phyloP scores from a whole-genome alignment of 1,284 basidiomycete species.

The Pseudozyma hubeiensis region DNA sequence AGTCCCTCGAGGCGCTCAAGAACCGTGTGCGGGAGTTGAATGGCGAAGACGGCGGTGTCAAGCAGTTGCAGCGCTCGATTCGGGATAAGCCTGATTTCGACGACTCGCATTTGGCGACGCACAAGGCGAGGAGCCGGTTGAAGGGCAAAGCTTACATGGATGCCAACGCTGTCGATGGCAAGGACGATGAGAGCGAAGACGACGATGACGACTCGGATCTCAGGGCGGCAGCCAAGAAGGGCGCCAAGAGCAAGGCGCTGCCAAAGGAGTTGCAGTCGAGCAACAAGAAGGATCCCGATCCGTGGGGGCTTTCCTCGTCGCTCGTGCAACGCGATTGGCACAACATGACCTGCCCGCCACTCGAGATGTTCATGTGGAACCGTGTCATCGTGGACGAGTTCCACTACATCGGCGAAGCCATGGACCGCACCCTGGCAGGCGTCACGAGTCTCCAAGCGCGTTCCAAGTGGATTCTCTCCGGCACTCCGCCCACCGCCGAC shows the following conservation, averaged over 20 bases:
- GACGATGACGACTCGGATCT: slow-evolving; percentile 67
- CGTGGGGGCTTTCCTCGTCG: slow-evolving; percentile 78
- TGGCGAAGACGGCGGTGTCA: slow-evolving; percentile 13
- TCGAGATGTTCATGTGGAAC: slow-evolving; percentile 82
- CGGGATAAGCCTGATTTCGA: slow-evolving; percentile 46
- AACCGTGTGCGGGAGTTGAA: slow-evolving; percentile 53
- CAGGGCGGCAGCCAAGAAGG: slow-evolving; percentile 65
- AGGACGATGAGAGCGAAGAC: slow-evolving; percentile 71
- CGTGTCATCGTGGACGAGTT: slow-evolving; percentile 94
- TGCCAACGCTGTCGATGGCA: slow-evolving; percentile 69
- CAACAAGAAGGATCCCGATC: slow-evolving; percentile 40
- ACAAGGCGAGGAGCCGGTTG: slow-evolving; percentile 47
- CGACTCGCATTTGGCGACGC: slow-evolving; percentile 44
- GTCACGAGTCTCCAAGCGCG: slow-evolving; percentile 82
- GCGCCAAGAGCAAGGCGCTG: slow-evolving; percentile 61
- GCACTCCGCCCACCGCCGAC: slow-evolving; percentile 91
- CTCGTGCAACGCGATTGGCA: slow-evolving; percentile 80
- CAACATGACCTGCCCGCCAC: slow-evolving; percentile 81
- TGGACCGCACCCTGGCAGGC: slow-evolving; percentile 80
- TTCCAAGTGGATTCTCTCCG: slow-evolving; percentile 93
- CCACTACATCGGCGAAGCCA: slow-evolving; percentile 79
- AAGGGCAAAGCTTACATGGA: slow-evolving; percentile 51
- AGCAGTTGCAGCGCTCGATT: slow-evolving; percentile 28
- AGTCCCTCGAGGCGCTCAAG: slow-evolving; percentile 48
- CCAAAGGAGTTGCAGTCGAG: slow-evolving; percentile 46